A percentile compares a stretch with the other conserved stretches of the same genome.
phyloP scores from a whole-genome alignment of 1,284 basidiomycete genomes.

The Leccinum pachyderme region DNA sequence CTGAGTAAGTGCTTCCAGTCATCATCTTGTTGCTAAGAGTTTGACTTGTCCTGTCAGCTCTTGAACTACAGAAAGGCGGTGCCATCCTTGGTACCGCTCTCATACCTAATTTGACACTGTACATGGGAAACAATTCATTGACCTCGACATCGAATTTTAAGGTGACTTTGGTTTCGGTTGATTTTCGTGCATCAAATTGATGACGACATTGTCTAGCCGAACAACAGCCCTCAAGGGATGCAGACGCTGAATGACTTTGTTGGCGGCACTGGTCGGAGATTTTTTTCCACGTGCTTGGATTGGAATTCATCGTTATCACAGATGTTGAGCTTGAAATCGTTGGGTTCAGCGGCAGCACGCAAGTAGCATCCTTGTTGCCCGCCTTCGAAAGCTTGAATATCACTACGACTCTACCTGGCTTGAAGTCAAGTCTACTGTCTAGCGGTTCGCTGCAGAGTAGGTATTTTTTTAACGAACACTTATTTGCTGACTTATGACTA shows the following conservation, averaged over 20 bases:
- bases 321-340: conserved; percentile 54
- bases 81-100: conserved; percentile 56
- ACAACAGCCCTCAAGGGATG: conserved; percentile 57
- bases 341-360: conserved; percentile 63
- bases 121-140: conserved; percentile 58
- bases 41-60: conserved; percentile 30
- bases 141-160: conserved; percentile 48
- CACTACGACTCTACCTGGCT: conserved; percentile 59
- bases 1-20: conserved; percentile 42
- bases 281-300: conserved; percentile 7
- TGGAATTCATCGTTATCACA: conserved; percentile 16
- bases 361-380: conserved; percentile 55
- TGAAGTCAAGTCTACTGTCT: conserved; percentile 57
- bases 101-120: conserved; percentile 57
- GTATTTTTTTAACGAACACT: conserved; percentile 7
- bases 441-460: conserved; percentile 54
- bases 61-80: conserved; percentile 57
- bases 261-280: conserved; percentile 46
- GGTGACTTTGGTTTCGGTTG: conserved; percentile 29
- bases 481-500: conserved; percentile 4
- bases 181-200: not conserved
- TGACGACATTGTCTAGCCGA: conserved; percentile 44
- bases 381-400: conserved; percentile 67
- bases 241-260: conserved; percentile 73
- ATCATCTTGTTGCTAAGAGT: not conserved